These are phyloP conservation scores for Tulasnella sp. DNA, from an alignment of 768 basidiomycete species.

Conservation along the genomic window DNA sequence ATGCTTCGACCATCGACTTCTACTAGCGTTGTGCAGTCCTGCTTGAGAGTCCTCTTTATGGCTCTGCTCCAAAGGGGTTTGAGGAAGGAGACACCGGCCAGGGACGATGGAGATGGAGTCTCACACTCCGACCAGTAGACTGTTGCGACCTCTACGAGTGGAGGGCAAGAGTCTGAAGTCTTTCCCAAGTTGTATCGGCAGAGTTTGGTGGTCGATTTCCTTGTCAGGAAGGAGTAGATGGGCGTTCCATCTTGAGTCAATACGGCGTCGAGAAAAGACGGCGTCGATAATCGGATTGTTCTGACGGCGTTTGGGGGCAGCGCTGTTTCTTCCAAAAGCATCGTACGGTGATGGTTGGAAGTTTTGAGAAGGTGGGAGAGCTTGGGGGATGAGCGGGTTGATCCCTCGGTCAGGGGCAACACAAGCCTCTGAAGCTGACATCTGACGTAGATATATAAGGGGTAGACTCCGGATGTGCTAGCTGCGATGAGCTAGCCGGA, in stretches of 20 bases:
- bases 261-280: slow-evolving; percentile 21
- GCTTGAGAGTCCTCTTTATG: background rate
- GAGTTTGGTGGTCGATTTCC: slow-evolving; percentile 6
- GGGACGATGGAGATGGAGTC: slow-evolving; percentile 15
- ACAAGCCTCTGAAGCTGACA: slow-evolving; percentile 19
- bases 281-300: slow-evolving; percentile 22
- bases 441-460: slow-evolving; percentile 15
- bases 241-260: slow-evolving; percentile 17
- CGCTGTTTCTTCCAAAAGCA: slow-evolving; percentile 19
- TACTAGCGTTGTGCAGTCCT: background rate
- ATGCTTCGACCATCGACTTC: slow-evolving; percentile 13
- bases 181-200: slow-evolving; percentile 17
- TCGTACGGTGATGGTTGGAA: slow-evolving; percentile 6
- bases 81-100: background rate
- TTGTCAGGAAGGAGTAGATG: slow-evolving; percentile 13
- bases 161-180: background rate
- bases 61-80: background rate
- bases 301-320: slow-evolving; percentile 1
- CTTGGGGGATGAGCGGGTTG: background rate
- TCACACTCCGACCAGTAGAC: slow-evolving; percentile 25
- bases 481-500: slow-evolving; percentile 50
- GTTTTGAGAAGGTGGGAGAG: slow-evolving; percentile 22
- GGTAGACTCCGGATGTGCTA: slow-evolving; percentile 56
- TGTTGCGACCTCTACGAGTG: slow-evolving; percentile 9
- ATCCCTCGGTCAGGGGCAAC: slow-evolving; percentile 9